A percentile compares a stretch with the other conserved stretches of the same genome.
phyloP scores from a whole-genome alignment of 1,139 yeast genomes.

The Lodderomyces parapsilosis region DNA sequence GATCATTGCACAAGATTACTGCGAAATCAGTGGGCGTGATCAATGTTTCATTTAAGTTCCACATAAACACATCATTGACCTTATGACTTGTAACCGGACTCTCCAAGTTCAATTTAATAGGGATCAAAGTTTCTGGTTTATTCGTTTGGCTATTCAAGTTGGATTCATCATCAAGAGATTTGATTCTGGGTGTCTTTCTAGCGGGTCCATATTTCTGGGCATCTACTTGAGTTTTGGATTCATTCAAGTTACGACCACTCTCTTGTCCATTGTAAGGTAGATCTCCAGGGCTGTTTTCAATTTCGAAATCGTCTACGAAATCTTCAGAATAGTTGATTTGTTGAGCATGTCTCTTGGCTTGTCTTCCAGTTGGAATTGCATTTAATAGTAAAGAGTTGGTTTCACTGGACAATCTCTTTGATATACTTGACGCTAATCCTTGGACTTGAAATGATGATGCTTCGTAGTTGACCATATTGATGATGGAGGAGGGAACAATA shows the following conservation, averaged over 20 bases:
- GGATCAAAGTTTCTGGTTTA: slow-evolving; percentile 56
- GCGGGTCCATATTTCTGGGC: slow-evolving; percentile 38
- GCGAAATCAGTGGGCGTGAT: slow-evolving; percentile 88
- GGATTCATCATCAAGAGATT: slow-evolving; percentile 23
- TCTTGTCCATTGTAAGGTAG: neutral
- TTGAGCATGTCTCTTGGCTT: slow-evolving; percentile 71
- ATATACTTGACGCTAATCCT: slow-evolving; percentile 69
- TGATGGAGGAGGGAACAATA: too few species aligned
- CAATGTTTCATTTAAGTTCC: slow-evolving; percentile 81
- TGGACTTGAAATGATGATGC: slow-evolving; percentile 54
- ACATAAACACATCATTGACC: slow-evolving; percentile 79
- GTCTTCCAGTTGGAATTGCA: slow-evolving; percentile 72
- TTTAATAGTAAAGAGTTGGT: slow-evolving; percentile 56
- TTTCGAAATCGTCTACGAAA: slow-evolving; percentile 60
- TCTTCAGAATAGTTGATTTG: slow-evolving; percentile 86
- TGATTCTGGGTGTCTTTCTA: slow-evolving; percentile 29
- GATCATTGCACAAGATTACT: slow-evolving; percentile 71
- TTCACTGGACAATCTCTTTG: slow-evolving; percentile 32
- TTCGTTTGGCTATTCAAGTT: slow-evolving; percentile 27
- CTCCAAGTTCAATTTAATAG: slow-evolving; percentile 76
- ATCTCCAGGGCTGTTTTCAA: slow-evolving; percentile 49
- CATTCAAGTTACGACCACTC: slow-evolving; percentile 10
- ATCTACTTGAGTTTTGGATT: slow-evolving; percentile 25
- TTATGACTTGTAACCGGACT: slow-evolving; percentile 58
- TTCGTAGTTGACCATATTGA: slow-evolving; percentile 17